These are phyloP conservation scores for Huiozyma naganishii DNA, from an alignment of 805 yeast genomes.

Conservation along the genomic window DNA sequence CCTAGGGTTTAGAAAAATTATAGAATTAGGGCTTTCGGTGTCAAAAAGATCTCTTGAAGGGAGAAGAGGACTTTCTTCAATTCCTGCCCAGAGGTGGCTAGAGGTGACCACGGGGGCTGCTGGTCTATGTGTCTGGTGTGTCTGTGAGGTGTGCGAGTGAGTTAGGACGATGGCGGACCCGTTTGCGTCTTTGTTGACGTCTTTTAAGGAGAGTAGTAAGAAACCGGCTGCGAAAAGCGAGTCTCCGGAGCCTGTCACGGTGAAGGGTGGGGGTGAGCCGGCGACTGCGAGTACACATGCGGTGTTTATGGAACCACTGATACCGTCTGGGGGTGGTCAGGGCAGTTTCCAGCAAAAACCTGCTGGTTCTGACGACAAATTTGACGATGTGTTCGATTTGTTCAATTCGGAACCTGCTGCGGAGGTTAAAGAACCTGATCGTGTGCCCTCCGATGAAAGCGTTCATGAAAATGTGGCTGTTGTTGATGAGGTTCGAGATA, in stretches of 20 bases:
- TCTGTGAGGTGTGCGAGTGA: too few species aligned
- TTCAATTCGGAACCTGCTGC: background rate
- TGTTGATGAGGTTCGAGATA: conserved; percentile 26
- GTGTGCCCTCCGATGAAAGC: background rate
- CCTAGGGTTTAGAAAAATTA: too few species aligned
- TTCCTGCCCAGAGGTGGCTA: too few species aligned
- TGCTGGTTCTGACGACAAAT: background rate
- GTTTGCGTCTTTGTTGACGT: conserved; percentile 34
- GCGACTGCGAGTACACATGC: background rate
- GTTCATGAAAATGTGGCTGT: background rate
- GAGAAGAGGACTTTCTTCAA: too few species aligned
- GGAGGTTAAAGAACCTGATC: background rate
- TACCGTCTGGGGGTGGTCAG: background rate
- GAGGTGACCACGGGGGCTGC: too few species aligned
- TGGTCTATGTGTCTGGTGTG: too few species aligned
- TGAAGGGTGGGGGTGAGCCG: background rate
- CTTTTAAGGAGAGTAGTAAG: conserved; percentile 15
- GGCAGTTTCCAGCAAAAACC: background rate
- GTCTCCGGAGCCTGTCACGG: background rate
- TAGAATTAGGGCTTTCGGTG: too few species aligned
- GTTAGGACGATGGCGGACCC: conserved; percentile 25
- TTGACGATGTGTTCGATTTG: conserved; percentile 1
- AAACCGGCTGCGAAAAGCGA: background rate
- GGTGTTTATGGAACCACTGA: background rate
- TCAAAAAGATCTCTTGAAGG: too few species aligned